Evolutionary conservation across 2,329 filamentous ascomycete species (phyloP), one percentile per base, ranked within the genome.

Genomic region (Neocucurbitaria cava): DNA sequence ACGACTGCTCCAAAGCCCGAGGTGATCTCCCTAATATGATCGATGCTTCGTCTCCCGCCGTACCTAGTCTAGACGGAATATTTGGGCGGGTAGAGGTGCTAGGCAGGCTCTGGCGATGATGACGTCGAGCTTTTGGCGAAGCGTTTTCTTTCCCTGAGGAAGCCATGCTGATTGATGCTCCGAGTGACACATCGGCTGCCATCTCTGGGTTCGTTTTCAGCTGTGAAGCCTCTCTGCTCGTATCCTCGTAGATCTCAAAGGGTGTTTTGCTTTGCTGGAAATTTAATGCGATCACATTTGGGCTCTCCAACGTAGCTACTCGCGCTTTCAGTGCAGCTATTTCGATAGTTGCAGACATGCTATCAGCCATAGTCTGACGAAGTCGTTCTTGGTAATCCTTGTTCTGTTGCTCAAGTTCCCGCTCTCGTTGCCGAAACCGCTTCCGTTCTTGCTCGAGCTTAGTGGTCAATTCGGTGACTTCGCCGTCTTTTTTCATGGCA

Each of bases 401-500:
- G 61, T 89, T 82, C 55, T 87, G 82, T 5, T 82, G 79, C 48
- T 87, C 83, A 54, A 90, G 78, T 50, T 88, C 82, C 1, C 83
- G 79, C 70, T 92, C 89, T 78, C 91, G 86, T 49, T 81, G 76
- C 26, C 81, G 77, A 23, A 89, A 85, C 68, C 84, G 89, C 58
- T 83, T 81, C 60, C 88, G 87, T 69, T 92, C 89, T 54, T 89
- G 85, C 55, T 83, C 83, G 31, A 94, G 81, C 64, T 86, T 85
- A 55, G 86, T 84, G 20, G 83, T 82, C 45, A 93, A 76, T 51
- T 89, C 83, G 23, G 85, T 82, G 20, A 88, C 87, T 72, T 92
- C 88, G 17, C 82, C 80, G 68, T 94, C 90, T 74, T 92, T 93
- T 76, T 89, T 85, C 71, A 88, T 87, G 39, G 90, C 90, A 69